Percentiles rank a stretch among this genome's conserved stretches.
Evolutionary conservation across 805 yeast species (phyloP).

Genomic region (Lachancea mirantina): DNA sequence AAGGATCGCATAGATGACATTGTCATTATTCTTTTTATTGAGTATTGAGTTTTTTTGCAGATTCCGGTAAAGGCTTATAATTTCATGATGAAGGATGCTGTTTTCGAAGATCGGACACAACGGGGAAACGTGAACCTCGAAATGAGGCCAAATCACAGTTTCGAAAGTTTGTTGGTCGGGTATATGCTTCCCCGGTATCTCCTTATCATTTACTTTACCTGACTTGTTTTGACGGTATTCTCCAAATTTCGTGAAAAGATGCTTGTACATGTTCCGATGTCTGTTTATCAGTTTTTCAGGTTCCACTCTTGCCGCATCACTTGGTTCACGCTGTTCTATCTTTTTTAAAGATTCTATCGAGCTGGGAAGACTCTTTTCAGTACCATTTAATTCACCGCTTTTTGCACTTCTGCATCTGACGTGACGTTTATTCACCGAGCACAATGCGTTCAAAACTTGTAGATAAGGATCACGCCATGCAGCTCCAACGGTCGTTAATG

Average conservation of each 20-base stretch:
- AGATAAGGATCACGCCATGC: conserved; percentile 25
- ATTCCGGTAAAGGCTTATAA: not conserved
- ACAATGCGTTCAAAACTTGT: conserved; percentile 6
- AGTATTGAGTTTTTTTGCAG: not conserved
- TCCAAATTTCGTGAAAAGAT: conserved; percentile 25
- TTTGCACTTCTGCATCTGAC: not conserved
- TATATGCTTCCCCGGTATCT: conserved; percentile 11
- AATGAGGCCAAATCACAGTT: conserved; percentile 18
- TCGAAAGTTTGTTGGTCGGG: conserved; percentile 17
- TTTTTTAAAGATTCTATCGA: conserved; percentile 4
- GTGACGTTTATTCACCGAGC: not conserved
- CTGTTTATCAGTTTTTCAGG: conserved; percentile 3
- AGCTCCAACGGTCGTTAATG: conserved; percentile 21
- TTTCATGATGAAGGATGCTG: not conserved
- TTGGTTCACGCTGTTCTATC: conserved; percentile 1
- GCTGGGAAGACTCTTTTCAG: conserved; percentile 1
- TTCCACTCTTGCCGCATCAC: not conserved
- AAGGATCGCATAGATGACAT: conserved; percentile 19
- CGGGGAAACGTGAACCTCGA: conserved; percentile 14
- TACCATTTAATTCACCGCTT: not conserved
- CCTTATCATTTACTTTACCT: conserved; percentile 9
- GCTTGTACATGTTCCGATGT: conserved; percentile 19
- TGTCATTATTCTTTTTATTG: conserved; percentile 15
- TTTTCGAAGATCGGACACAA: conserved; percentile 23
- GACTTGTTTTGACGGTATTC: conserved; percentile 17